Conservation (phyloP, 306 rosid species). For the Pyrus pyrifolia region DNA sequence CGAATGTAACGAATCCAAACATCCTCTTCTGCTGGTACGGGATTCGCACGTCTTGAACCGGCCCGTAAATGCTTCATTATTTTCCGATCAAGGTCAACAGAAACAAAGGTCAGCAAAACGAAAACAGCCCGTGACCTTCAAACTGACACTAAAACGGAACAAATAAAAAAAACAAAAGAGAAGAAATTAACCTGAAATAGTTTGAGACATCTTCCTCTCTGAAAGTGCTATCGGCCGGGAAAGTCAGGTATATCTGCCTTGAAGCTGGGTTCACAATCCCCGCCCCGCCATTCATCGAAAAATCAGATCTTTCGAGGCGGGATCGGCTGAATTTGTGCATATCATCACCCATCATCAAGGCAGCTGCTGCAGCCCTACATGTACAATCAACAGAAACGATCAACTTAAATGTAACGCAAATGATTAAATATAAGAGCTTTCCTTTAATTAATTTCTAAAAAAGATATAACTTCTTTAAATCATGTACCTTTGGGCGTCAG, state of each 20-base stretch:
- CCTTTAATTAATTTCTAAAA: not conserved
- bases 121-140: not conserved
- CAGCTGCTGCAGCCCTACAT: conserved; percentile 78
- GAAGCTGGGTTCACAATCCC: conserved; percentile 82
- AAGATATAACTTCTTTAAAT: not conserved
- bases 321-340: conserved; percentile 66
- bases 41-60: conserved; percentile 98
- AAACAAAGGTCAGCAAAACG: conserved; percentile 1
- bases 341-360: conserved; percentile 83
- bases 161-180: not conserved
- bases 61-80: conserved; percentile 68
- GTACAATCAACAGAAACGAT: not conserved
- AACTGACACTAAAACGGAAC: not conserved
- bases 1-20: conserved; percentile 96
- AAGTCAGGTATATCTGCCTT: conserved; percentile 95
- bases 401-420: not conserved
- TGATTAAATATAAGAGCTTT: not conserved
- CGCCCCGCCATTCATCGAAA: conserved; percentile 44
- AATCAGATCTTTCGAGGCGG: conserved; percentile 65
- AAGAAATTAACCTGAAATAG: conserved; percentile 66
- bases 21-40: conserved; percentile 97
- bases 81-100: not conserved
- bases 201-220: conserved; percentile 95
- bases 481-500: conserved; percentile 63
- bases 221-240: conserved; percentile 96